phyloP scores from a whole-genome alignment of 176 grass and related monocot species.

The Otatea glauca region DNA sequence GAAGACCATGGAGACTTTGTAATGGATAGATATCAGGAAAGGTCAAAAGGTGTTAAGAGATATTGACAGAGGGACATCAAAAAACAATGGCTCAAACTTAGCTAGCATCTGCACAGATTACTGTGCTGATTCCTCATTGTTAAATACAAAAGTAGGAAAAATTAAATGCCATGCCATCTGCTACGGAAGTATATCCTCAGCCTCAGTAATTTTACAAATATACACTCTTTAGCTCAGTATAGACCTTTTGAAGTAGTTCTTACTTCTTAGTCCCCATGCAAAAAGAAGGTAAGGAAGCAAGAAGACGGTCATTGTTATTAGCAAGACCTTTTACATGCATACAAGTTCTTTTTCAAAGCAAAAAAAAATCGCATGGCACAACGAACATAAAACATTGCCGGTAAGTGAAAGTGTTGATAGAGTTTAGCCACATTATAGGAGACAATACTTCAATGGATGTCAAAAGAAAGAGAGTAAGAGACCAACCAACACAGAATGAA shows the following conservation, averaged over 20 bases:
- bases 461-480: slow-evolving; percentile 22
- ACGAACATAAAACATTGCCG: slow-evolving; percentile 33
- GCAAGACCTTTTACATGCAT: background rate
- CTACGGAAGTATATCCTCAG: slow-evolving; percentile 19
- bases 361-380: background rate
- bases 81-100: slow-evolving; percentile 24
- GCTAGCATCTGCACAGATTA: slow-evolving; percentile 8
- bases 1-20: slow-evolving; percentile 18
- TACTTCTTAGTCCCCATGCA: no score
- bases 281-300: no score
- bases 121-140: background rate
- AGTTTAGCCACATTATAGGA: slow-evolving; percentile 33
- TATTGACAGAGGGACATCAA: background rate
- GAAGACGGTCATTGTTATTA: no score
- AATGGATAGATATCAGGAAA: slow-evolving; percentile 7
- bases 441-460: slow-evolving; percentile 25
- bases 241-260: no score
- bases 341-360: background rate
- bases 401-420: background rate
- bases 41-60: slow-evolving; percentile 10
- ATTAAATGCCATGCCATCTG: background rate
- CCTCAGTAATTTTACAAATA: background rate
- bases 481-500: slow-evolving; percentile 18
- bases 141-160: slow-evolving; percentile 30
- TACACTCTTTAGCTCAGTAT: slow-evolving; percentile 33